phyloP scores from a whole-genome alignment of 106 monocot species.

The Acorus gramineus region DNA sequence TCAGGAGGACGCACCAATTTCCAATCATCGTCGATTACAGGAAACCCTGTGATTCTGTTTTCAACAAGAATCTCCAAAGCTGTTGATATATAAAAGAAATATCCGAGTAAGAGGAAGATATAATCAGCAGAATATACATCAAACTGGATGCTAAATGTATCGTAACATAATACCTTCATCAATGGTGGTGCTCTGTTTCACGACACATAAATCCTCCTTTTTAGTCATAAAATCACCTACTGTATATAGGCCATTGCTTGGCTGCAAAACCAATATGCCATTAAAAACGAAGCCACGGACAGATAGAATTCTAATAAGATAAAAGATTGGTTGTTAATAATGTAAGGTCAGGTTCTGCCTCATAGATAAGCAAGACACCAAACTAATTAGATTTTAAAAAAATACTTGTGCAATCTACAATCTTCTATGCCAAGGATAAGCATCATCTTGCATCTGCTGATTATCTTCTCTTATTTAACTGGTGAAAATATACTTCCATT shows the following conservation, averaged over 20 bases:
- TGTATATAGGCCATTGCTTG: conserved; percentile 35
- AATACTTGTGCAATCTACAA: too few species aligned
- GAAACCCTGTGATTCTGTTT: conserved; percentile 73
- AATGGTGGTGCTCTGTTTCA: conserved; percentile 62
- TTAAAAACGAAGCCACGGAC: background rate
- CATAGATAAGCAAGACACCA: too few species aligned
- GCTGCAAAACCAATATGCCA: conserved; percentile 24
- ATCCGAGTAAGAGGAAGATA: background rate
- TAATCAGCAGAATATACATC: too few species aligned
- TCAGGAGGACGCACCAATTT: conserved; percentile 40
- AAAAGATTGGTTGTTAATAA: too few species aligned
- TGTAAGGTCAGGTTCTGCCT: too few species aligned
- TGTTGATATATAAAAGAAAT: conserved; percentile 21
- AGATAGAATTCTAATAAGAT: too few species aligned
- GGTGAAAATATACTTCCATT: too few species aligned
- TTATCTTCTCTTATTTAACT: too few species aligned
- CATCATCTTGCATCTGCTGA: too few species aligned
- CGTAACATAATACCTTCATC: conserved; percentile 50
- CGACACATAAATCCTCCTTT: conserved; percentile 49
- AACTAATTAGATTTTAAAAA: too few species aligned
- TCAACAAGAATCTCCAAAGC: conserved; percentile 77
- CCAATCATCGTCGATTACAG: conserved; percentile 86
- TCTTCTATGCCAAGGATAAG: too few species aligned
- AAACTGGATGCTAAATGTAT: background rate
- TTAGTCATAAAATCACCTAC: conserved; percentile 93